A percentile compares a stretch with the other conserved stretches of the same genome.
These are phyloP conservation scores for Candida berthetii DNA, from an alignment of 805 yeast genomes.

Conservation along the genomic window DNA sequence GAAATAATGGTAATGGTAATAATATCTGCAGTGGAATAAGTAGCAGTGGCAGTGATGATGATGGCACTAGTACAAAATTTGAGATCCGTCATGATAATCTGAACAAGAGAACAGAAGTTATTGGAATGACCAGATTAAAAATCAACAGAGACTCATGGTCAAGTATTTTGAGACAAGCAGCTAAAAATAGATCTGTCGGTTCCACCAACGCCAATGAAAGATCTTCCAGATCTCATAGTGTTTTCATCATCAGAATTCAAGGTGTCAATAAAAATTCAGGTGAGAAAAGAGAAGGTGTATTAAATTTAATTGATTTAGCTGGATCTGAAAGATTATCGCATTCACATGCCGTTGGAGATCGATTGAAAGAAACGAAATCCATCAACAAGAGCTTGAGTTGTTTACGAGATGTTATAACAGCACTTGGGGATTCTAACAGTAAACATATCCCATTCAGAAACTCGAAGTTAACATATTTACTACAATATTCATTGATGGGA, in stretches of 20 bases:
- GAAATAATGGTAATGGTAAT: conserved; percentile 9
- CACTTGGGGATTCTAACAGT: conserved; percentile 44
- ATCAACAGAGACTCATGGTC: conserved; percentile 6
- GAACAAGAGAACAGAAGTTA: conserved; percentile 47
- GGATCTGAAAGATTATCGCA: conserved; percentile 83
- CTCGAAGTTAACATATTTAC: conserved; percentile 81
- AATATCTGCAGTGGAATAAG: conserved; percentile 2
- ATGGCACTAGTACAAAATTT: conserved; percentile 30
- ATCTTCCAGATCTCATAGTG: conserved; percentile 89
- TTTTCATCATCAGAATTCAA: conserved; percentile 56
- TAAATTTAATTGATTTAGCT: conserved; percentile 86
- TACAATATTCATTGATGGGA: conserved; percentile 82
- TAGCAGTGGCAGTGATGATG: background rate
- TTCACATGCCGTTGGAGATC: conserved; percentile 73
- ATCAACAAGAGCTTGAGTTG: conserved; percentile 86
- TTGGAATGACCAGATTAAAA: conserved; percentile 46
- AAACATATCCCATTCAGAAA: conserved; percentile 90
- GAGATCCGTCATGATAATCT: conserved; percentile 69
- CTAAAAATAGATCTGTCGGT: conserved; percentile 66
- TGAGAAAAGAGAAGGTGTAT: conserved; percentile 44
- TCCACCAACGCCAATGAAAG: conserved; percentile 74
- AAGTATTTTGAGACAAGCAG: conserved; percentile 45
- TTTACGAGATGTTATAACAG: conserved; percentile 82
- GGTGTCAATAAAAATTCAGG: conserved; percentile 50
- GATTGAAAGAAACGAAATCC: conserved; percentile 81